These are phyloP conservation scores for Penicillium occitanis DNA, from an alignment of 2,329 filamentous ascomycete species.

Conservation along the genomic window DNA sequence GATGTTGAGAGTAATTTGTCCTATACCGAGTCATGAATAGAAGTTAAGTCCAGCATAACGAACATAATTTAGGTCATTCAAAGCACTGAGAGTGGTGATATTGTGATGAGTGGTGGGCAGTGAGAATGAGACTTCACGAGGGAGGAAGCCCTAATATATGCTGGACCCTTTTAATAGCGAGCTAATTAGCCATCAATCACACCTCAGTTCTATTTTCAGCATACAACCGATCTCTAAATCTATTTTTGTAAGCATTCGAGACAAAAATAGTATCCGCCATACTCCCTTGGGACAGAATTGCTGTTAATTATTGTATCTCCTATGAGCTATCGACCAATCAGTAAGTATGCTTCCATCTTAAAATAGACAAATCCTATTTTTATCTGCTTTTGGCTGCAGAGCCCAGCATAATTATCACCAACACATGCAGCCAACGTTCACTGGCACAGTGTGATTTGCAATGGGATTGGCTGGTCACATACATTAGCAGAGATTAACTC, in stretches of 20 bases:
- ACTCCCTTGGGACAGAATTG: not conserved
- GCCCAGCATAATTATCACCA: slow-evolving; percentile 11
- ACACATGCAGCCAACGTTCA: not conserved
- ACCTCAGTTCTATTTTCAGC: slow-evolving; percentile 5
- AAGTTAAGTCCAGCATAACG: not conserved
- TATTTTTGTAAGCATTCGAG: slow-evolving; percentile 2
- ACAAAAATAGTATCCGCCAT: slow-evolving; percentile 6
- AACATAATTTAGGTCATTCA: not conserved
- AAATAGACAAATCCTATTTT: slow-evolving; percentile 8
- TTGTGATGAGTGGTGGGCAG: not conserved
- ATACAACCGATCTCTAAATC: not conserved
- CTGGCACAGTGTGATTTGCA: slow-evolving; percentile 3
- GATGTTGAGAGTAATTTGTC: not conserved
- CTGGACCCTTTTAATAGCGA: not conserved
- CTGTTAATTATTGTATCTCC: not conserved
- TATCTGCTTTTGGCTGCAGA: slow-evolving; percentile 4
- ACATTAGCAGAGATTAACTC: not conserved
- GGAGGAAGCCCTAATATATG: slow-evolving; percentile 8
- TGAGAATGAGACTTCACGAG: not conserved
- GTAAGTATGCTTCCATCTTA: not conserved
- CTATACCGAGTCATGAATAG: slow-evolving; percentile 3
- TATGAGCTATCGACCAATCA: not conserved
- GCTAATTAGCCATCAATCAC: not conserved
- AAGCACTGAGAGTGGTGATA: not conserved
- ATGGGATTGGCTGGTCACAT: not conserved